Evolutionary conservation across 225 moss, liverwort and hornwort species (phyloP), one percentile per base, ranked within the genome.

Genomic region (Takakia lepidozioides): DNA sequence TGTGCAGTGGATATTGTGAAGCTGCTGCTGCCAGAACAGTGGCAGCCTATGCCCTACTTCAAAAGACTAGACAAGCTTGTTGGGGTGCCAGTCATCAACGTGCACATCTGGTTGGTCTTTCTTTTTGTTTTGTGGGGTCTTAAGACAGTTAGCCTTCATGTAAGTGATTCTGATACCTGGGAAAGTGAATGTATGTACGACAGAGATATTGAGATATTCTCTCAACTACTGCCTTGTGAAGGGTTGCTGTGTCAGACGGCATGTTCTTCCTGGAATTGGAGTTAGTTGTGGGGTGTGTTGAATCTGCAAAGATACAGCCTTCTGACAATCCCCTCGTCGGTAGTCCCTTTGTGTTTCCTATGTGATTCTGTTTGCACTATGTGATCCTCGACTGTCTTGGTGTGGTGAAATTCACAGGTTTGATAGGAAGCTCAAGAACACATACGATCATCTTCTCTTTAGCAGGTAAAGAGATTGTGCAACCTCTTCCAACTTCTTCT

Each of bases 11-110:
- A 95, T 42, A 60, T 82, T 52, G 79, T 95, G 24, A 95, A 89
- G 80, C 53, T 75, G 32, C 58, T 84, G 14, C 55, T 95, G 30
- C 93, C 93, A 32, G 68, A 81, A 10, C 58, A 83, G 49, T 95
- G 93, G 93, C 74, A 86, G 58, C 52, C 66, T 1, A 80, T 89
- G 27, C 86, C 89, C 16, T 95, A 95, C 54, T 95, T 84, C 66
- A 84, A 84, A 38, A 89, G 72, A 58, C 43, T 95, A 66, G 93
- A 95, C 61, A 95, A 95, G 60, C 86, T 95, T 38, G 93, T 95
- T 29, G 93, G 93, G 26, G 93, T 95, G 10, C 89, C 93, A 17
- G 93, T 95, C 26, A 95, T 95, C 27, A 95, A 95, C 54, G 93
- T 95, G 61, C 93, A 95, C 59, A 89, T 95, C 10, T 95, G 93